Evolutionary conservation across 176 grass and related monocot species (phyloP).

Genomic region (Echinochloa phyllopogon): DNA sequence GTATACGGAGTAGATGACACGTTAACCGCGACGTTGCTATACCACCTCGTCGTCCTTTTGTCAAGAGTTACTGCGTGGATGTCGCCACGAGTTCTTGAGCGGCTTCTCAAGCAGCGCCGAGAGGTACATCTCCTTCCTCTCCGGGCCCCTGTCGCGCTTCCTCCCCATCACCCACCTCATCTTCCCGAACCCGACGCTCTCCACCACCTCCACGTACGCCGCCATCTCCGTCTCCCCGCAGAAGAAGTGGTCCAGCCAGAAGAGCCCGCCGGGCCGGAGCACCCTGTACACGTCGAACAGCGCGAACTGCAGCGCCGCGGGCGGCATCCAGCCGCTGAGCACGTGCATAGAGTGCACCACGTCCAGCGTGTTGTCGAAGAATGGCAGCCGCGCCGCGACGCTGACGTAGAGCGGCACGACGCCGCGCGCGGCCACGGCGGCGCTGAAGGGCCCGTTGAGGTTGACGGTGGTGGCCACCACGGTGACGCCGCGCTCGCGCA

Average conservation of each 20-base stretch:
- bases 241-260: constrained; percentile 40
- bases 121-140: constrained; percentile 29
- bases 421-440: constrained; percentile 58
- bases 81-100: constrained; percentile 22
- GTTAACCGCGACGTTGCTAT: too few relatives aligned
- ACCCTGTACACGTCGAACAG: constrained; percentile 62
- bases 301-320: constrained; percentile 16
- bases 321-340: constrained; percentile 61
- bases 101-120: constrained; percentile 22
- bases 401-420: constrained; percentile 54
- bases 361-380: constrained; percentile 62
- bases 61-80: too few relatives aligned
- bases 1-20: too few relatives aligned
- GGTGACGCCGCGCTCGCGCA: constrained; percentile 58
- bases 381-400: constrained; percentile 47
- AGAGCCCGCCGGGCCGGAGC: constrained; percentile 48
- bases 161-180: constrained; percentile 20
- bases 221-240: background rate
- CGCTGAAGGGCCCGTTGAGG: constrained; percentile 70
- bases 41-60: too few relatives aligned
- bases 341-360: constrained; percentile 64
- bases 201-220: constrained; percentile 21
- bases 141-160: background rate
- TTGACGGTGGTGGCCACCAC: constrained; percentile 60
- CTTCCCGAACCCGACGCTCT: constrained; percentile 16